Evolutionary conservation across 225 moss, liverwort and hornwort species (phyloP).

Genomic region (Pleurozium schreberi): DNA sequence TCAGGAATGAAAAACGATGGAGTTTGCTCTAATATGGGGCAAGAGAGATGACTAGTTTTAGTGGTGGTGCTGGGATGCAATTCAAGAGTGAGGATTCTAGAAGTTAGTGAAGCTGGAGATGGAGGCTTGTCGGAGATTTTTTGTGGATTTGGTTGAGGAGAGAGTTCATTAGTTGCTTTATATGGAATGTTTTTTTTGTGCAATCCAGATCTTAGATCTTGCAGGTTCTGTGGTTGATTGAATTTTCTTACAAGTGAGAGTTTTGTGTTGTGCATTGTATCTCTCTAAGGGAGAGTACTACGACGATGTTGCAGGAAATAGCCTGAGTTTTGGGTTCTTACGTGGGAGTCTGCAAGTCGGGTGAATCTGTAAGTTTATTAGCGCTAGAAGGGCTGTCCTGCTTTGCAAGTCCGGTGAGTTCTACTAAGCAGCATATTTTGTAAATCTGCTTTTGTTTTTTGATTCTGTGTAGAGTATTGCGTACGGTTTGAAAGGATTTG

Average conservation of each 20-base stretch:
- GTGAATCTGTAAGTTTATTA: background rate
- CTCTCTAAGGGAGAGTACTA: background rate
- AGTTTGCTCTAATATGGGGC: too few relatives aligned
- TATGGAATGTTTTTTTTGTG: background rate
- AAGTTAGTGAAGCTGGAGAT: background rate
- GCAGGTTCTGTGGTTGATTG: background rate
- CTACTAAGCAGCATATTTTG: background rate
- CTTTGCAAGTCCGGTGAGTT: background rate
- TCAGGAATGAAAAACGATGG: too few relatives aligned
- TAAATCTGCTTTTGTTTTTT: background rate
- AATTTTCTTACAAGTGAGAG: background rate
- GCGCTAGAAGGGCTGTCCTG: background rate
- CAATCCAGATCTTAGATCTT: slow-evolving; percentile 4
- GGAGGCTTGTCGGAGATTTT: background rate
- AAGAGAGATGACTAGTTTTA: background rate
- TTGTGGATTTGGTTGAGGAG: background rate
- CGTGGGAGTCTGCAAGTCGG: background rate
- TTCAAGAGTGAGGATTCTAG: background rate
- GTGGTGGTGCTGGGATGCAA: background rate
- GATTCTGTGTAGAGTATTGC: background rate
- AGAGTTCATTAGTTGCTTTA: background rate
- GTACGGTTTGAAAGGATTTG: background rate
- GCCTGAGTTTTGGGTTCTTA: background rate
- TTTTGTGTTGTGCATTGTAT: background rate
- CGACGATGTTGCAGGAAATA: background rate